Evolutionary conservation across 2,329 filamentous ascomycete species (phyloP).

Genomic region (Phialocephala subalpina): DNA sequence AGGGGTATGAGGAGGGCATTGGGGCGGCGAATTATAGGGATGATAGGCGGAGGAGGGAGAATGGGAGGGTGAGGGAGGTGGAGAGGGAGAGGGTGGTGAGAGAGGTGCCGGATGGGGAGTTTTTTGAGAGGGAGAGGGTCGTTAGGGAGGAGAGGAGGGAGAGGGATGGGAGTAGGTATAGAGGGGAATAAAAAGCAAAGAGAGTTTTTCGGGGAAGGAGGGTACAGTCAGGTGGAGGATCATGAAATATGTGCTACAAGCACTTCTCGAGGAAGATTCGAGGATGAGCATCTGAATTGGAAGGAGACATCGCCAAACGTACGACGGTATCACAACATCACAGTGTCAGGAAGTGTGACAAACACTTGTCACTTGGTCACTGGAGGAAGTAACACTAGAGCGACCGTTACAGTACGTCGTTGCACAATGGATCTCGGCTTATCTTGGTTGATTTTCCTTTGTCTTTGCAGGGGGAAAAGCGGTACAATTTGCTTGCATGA

Average conservation of each 20-base stretch:
- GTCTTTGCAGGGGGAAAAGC: background rate
- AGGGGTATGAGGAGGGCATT: constrained; percentile 1
- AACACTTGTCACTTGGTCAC: background rate
- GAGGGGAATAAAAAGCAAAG: background rate
- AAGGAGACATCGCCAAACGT: background rate
- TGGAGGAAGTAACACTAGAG: background rate
- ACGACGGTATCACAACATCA: too few relatives aligned
- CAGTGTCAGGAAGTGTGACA: background rate
- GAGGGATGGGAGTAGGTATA: background rate
- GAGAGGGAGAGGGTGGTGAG: background rate
- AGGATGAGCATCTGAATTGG: background rate
- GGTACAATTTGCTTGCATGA: background rate
- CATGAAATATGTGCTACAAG: background rate
- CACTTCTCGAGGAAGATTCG: background rate
- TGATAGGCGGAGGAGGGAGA: background rate
- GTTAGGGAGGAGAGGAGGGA: background rate
- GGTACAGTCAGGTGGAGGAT: background rate
- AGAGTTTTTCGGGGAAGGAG: background rate
- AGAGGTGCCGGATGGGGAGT: background rate
- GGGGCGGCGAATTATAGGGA: background rate
- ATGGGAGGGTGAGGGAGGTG: background rate
- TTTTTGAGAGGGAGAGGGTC: background rate
- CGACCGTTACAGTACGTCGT: too few relatives aligned
- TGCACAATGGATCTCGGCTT: too few relatives aligned
- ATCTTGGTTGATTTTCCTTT: background rate